Evolutionary conservation across 805 yeast genomes (phyloP), one percentile per base, ranked within the genome.

Genomic region (Metschnikowia henanensis): DNA sequence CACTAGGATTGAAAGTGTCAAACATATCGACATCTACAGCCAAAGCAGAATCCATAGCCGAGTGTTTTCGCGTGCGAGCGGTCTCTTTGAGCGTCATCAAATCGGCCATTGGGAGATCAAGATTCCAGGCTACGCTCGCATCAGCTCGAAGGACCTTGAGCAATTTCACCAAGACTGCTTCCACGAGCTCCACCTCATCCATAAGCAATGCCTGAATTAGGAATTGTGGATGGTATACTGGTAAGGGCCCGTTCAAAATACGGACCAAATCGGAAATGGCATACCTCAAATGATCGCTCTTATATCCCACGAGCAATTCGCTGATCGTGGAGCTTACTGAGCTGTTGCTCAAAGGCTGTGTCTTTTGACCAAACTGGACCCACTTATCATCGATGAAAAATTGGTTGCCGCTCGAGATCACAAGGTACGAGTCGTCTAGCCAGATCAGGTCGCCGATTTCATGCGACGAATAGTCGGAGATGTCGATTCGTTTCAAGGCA

Each of bases 371-470:
- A 34, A 70, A 43, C 36, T 57, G 55, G 9, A 71, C 60, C 69
- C 74, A 63, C 55, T 86, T 83, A 58, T 89, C 95, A 46, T 87
- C 87, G 28, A 91, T 74, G 55, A 87, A 90, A 36, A 91, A 75
- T 59, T 91, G 97, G 62, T 91, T 91, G 0, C 97, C 97, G 13
- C 92, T 74, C 3, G 94, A 97, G 44, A 88, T 80, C 1, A 87
- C 91, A 41, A 91, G 73, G 15, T 81, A 76, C 1, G 95, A 96
- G 55, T 83, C 81, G 37, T 77, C 73, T 50, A 92, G 68, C 97
- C 97, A 92, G 12, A 85, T 72, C 13, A 95, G 84, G 60, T 91
- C 97, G 6, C 96, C 97, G 46, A 91, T 89, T 13, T 72, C 72
- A 59, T 90, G 96, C 0, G 87, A 70, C 0, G 97, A 90, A 56